Base-by-base conservation (phyloP, 2,329 filamentous ascomycete genomes). In the Peltaster fructicola region DNA sequence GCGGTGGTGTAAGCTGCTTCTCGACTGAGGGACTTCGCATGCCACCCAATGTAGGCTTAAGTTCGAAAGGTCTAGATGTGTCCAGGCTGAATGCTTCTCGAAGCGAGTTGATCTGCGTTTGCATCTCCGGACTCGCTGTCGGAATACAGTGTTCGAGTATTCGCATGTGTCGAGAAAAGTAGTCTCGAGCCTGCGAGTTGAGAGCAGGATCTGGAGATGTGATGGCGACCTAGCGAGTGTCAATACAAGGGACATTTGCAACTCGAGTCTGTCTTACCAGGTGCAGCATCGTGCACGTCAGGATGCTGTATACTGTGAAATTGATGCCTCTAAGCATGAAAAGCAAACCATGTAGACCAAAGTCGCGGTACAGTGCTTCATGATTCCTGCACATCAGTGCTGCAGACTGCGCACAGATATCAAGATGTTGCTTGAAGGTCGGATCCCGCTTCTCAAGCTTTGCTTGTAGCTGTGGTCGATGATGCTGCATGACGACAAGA, bases 291-390 rank as follows among this genome's bases (percentile, higher is more conserved):
- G 85, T 84, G 56, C 84, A 92, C 1, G 81, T 88, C 22, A 95
- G 57, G 14, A 92, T 71, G 28, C 74, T 72, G 44, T 95, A 95
- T n/a, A 95, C 81, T 5, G 80, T 81, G 43, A 92, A 95, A 51
- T 84, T 92, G 47, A 91, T 82, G 18, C 85, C 85, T 37, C 85
- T 68, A 43, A 85, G 75, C 85, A 93, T 93, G 53, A 75, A 90
- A 39, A 88, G 63, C 9, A 95, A 59, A 1, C 84, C 85, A 9
- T 67, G 67, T 31, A 92, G 57, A 3, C 82, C 80, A 48, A 73
- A 91, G 0, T 68, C 65, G 26, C 74, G 65, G 30, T 91, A 45
- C 17, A 91, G 69, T 2, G 74, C 74, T 52, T 95, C 85, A 44
- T 93, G 82, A 5, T 93, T 52, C 31, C 78, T 72, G 51, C 84